Conservation (phyloP, 2,329 filamentous ascomycete species). For the Pseudonectria foliicola region DNA sequence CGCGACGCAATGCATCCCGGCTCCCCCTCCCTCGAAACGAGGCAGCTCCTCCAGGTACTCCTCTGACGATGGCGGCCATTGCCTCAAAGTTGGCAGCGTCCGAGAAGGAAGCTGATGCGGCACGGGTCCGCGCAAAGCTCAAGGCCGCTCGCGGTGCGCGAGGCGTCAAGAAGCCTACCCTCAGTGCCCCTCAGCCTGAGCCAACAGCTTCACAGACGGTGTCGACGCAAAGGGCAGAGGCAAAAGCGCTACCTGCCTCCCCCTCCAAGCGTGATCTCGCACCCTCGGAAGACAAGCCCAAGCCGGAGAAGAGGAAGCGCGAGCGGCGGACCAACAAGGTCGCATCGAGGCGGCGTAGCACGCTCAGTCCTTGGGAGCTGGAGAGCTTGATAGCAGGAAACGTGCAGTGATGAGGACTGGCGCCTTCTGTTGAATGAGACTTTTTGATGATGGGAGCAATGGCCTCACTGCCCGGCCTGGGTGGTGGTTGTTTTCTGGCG, state of each 20-base stretch:
- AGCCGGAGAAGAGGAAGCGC: slow-evolving; percentile 39
- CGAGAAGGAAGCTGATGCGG: slow-evolving; percentile 57
- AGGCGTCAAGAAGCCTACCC: slow-evolving; percentile 25
- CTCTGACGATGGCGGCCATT: slow-evolving; percentile 54
- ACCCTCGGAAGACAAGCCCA: slow-evolving; percentile 14
- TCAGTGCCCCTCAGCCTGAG: slow-evolving; percentile 15
- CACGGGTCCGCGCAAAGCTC: slow-evolving; percentile 55
- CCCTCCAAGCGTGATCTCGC: slow-evolving; percentile 28
- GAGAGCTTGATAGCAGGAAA: slow-evolving; percentile 52
- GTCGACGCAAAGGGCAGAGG: slow-evolving; percentile 1
- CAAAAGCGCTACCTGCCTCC: slow-evolving; percentile 23
- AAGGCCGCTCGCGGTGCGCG: slow-evolving; percentile 41
- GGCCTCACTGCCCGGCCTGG: no score
- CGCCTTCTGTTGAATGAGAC: neutral
- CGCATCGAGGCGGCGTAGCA: slow-evolving; percentile 62
- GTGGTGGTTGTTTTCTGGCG: no score
- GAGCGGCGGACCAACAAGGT: slow-evolving; percentile 47
- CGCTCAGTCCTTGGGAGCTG: slow-evolving; percentile 68
- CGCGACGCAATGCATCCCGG: slow-evolving; percentile 14
- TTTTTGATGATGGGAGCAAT: slow-evolving; percentile 7
- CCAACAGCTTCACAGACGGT: slow-evolving; percentile 4
- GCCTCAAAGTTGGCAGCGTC: slow-evolving; percentile 57
- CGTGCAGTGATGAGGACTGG: slow-evolving; percentile 30
- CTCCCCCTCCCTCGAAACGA: slow-evolving; percentile 30
- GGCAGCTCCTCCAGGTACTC: slow-evolving; percentile 43